Conservation (phyloP, 768 basidiomycete species). For the Phylloporus sp. region DNA sequence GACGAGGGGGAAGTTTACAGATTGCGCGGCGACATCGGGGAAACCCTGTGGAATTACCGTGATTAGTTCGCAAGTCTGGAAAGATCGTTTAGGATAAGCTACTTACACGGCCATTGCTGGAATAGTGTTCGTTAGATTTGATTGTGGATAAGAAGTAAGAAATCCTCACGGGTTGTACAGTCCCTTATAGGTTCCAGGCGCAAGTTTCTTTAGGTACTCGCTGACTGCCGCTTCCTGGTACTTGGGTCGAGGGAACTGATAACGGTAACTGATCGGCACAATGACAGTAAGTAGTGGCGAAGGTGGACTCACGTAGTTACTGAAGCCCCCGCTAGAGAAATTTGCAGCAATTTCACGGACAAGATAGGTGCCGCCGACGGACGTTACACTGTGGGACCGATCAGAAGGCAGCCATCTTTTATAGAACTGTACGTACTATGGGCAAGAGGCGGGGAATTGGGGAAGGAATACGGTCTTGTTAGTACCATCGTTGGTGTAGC, state of each 20-base stretch:
- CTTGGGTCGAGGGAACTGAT: constrained; percentile 48
- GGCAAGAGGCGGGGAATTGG: constrained; percentile 59
- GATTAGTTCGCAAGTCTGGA: neutral
- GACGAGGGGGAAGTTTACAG: constrained; percentile 45
- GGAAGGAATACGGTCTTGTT: constrained; percentile 55
- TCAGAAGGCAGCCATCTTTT: neutral
- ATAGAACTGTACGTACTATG: constrained; percentile 38
- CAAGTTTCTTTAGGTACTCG: constrained; percentile 43
- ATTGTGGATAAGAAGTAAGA: neutral
- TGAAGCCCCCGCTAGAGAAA: constrained; percentile 76
- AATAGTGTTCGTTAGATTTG: neutral
- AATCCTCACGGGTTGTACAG: constrained; percentile 54
- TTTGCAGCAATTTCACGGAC: constrained; percentile 57
- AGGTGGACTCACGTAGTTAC: constrained; percentile 47
- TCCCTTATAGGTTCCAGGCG: constrained; percentile 48
- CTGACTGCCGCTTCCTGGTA: constrained; percentile 50
- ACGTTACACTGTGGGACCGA: constrained; percentile 50
- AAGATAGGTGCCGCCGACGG: constrained; percentile 62
- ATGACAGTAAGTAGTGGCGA: neutral
- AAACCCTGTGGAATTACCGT: constrained; percentile 35
- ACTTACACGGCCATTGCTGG: constrained; percentile 54
- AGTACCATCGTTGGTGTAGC: constrained; percentile 55
- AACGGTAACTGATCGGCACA: neutral
- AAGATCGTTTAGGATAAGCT: neutral
- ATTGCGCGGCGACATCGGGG: constrained; percentile 68